Evolutionary conservation across 1,284 basidiomycete species (phyloP), one percentile per base, ranked within the genome.

Genomic region (Ceratobasidium sp.): DNA sequence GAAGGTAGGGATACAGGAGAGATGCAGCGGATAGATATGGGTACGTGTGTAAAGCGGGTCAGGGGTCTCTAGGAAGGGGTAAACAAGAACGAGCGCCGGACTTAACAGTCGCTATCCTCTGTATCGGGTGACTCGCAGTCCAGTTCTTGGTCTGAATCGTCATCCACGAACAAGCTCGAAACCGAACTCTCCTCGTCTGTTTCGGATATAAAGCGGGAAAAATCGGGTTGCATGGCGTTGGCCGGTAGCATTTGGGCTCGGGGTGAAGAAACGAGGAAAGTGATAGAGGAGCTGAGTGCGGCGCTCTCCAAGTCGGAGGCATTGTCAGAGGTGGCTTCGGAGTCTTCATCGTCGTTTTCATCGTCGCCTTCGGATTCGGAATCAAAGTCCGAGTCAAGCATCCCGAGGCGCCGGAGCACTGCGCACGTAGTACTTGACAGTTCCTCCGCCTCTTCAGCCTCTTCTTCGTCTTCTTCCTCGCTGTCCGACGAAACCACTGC

Each of bases 361-460:
- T 71, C 69, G n/a, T 66, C 64, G 15, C 10, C 23, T 15, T 44
- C 65, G 26, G 59, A 67, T 5, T 50, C 65, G 15, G 66, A 52
- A 17, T 64, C 70, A n/a, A 33, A 59, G 59, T 64, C 70, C 17
- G 56, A 59, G 59, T 38, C 33, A 28, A 74, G 56, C 57, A 74
- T 54, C 13, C 70, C 70, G 33, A 74, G 70, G 1, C 59, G 61
- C 20, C 50, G 48, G 28, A 66, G 62, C 46, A 74, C 48, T 10
- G 48, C 71, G 40, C 44, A 61, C 13, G 71, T 74, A 12, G 26
- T 40, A 48, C 59, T 61, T 9, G 71, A 42, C 26, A 74, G 38
- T 44, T 85, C 44, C 80, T 86, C 64, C 84, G 84, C 46, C 85
- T 88, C 62, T 84, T 85, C 77, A 87, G 87, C 3, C 83, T 84